A percentile compares a stretch with the other conserved stretches of the same genome.
Conservation (phyloP, 78 protist genomes). For the Dictyostelium citrinum region DNA sequence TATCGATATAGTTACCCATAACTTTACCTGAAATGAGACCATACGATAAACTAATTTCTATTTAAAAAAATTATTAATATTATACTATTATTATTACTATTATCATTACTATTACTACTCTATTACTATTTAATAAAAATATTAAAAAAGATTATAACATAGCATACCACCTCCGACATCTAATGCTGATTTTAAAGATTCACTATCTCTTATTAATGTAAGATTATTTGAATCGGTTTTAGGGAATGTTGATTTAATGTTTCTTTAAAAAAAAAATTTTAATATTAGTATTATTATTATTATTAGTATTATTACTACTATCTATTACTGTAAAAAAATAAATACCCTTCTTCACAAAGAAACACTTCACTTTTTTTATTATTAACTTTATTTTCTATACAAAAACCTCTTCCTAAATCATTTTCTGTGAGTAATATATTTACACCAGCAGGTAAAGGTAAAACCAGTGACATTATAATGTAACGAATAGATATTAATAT, state of each 20-base stretch:
- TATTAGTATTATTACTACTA: too few relatives aligned
- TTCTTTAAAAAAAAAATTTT: too few relatives aligned
- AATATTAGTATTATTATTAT: too few relatives aligned
- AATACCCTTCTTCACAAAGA: background rate
- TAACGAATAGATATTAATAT: too few relatives aligned
- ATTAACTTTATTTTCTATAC: background rate
- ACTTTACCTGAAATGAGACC: too few relatives aligned
- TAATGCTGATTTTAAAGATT: background rate
- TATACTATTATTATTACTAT: too few relatives aligned
- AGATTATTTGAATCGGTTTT: background rate
- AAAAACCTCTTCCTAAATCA: conserved; percentile 19
- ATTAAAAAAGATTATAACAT: too few relatives aligned
- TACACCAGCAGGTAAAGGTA: background rate
- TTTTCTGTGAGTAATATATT: background rate
- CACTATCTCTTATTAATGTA: background rate
- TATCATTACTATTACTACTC: too few relatives aligned
- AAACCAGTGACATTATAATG: background rate
- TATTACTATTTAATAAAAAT: too few relatives aligned
- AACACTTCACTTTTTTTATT: background rate
- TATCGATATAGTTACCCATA: too few relatives aligned
- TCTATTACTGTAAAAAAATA: background rate
- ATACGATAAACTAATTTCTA: too few relatives aligned
- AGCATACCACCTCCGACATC: background rate
- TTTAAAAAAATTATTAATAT: too few relatives aligned
- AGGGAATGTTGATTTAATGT: background rate